These are phyloP conservation scores for Globisporangium nagaii DNA, from an alignment of 352 stramenopile species.

Conservation along the genomic window DNA sequence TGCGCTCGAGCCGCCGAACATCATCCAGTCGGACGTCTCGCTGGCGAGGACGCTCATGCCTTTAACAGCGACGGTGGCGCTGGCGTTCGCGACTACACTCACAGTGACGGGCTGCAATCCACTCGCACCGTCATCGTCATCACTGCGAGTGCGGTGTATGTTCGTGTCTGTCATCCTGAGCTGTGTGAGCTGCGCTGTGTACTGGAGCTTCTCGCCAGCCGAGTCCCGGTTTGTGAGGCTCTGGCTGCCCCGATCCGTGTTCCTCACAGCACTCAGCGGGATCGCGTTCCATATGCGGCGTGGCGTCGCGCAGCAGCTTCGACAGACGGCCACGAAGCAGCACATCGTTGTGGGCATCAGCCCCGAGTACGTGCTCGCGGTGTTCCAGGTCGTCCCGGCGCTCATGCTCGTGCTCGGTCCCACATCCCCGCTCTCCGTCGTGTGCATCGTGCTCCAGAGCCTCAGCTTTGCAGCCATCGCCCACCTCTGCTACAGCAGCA, in stretches of 20 bases:
- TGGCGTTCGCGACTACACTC: slow-evolving; percentile 16
- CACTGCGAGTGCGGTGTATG: slow-evolving; percentile 9
- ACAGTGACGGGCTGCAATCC: slow-evolving; percentile 4
- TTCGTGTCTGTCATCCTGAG: slow-evolving; percentile 18
- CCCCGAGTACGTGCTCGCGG: slow-evolving; percentile 24
- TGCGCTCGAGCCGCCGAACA: slow-evolving; percentile 54
- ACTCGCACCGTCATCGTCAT: slow-evolving; percentile 1
- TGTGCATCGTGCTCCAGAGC: slow-evolving; percentile 37
- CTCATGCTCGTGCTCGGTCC: slow-evolving; percentile 66
- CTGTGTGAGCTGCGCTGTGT: slow-evolving; percentile 30
- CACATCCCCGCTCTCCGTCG: slow-evolving; percentile 47
- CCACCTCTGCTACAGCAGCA: neutral
- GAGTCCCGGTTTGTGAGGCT: slow-evolving; percentile 29
- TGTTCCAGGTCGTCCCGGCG: slow-evolving; percentile 32
- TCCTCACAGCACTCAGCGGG: slow-evolving; percentile 24
- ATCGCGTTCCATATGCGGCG: slow-evolving; percentile 8
- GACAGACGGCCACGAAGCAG: neutral
- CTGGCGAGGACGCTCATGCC: slow-evolving; percentile 32
- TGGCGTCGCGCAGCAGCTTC: neutral
- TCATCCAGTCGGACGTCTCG: slow-evolving; percentile 49
- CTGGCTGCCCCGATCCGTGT: slow-evolving; percentile 56
- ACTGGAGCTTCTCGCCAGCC: slow-evolving; percentile 45
- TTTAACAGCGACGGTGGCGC: slow-evolving; percentile 13
- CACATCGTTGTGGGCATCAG: neutral
- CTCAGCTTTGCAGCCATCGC: slow-evolving; percentile 37